Conservation (phyloP, 2,329 filamentous ascomycete species). For the Fusarium scirpi region DNA sequence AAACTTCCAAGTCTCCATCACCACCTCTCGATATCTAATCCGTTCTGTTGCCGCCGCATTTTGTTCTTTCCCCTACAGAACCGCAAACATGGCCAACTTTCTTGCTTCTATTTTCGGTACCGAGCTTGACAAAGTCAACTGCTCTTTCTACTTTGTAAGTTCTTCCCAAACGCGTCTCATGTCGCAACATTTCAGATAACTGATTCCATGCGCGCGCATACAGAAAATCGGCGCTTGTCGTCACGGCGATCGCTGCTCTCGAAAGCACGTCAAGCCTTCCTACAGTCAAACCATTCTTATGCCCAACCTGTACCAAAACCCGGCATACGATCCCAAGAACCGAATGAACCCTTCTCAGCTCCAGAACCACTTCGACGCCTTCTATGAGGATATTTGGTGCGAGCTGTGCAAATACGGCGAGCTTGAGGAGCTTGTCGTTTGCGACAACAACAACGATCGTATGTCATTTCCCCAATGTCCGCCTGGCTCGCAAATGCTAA, state of each 20-base stretch:
- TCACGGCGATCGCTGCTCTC: constrained; percentile 96
- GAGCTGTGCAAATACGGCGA: constrained; percentile 99
- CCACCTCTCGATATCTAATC: constrained; percentile 24
- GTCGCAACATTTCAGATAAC: constrained; percentile 19
- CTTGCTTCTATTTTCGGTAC: constrained; percentile 99
- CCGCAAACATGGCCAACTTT: constrained; percentile 86
- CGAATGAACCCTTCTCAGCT: constrained; percentile 97
- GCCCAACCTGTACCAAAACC: constrained; percentile 99
- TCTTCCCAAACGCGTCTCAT: constrained; percentile 20
- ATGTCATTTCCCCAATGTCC: constrained; percentile 53
- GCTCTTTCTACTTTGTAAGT: constrained; percentile 86
- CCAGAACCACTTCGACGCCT: constrained; percentile 99
- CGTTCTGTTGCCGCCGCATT: constrained; percentile 6
- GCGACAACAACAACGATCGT: constrained; percentile 99
- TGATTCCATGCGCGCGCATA: constrained; percentile 30
- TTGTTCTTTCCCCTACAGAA: constrained; percentile 4
- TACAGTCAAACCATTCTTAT: constrained; percentile 98
- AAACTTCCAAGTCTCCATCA: constrained; percentile 40
- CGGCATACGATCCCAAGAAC: constrained; percentile 94
- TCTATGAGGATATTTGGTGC: constrained; percentile 99
- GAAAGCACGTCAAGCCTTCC: constrained; percentile 98
- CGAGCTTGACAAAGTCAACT: constrained; percentile 99
- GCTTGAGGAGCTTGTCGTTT: constrained; percentile 96
- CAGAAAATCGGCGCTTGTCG: constrained; percentile 99
- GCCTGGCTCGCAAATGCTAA: constrained; percentile 38